A percentile compares a stretch with the other conserved stretches of the same genome.
These are phyloP conservation scores for Botryotinia narcissicola DNA, from an alignment of 2,329 filamentous ascomycete genomes.

Conservation along the genomic window DNA sequence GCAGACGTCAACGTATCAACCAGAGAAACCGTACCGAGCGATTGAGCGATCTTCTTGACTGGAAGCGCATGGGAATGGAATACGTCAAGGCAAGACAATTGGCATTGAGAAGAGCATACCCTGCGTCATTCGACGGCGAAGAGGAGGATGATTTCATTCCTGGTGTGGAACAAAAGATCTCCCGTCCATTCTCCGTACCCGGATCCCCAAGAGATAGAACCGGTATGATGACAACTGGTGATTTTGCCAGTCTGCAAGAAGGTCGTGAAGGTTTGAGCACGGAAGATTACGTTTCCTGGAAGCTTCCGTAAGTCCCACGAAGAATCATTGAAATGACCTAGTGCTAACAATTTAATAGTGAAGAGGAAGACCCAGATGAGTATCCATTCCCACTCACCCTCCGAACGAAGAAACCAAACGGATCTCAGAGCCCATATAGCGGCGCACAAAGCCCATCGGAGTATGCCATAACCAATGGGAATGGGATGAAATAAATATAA, in stretches of 20 bases:
- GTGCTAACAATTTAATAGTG: conserved; percentile 50
- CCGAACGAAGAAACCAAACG: conserved; percentile 43
- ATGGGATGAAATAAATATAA: conserved; percentile 22
- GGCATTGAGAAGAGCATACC: conserved; percentile 87
- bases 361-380: conserved; percentile 87
- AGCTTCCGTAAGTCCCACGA: conserved; percentile 76
- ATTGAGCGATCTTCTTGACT: conserved; percentile 90
- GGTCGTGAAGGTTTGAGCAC: conserved; percentile 89
- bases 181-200: conserved; percentile 87
- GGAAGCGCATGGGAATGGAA: conserved; percentile 99
- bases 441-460: conserved; percentile 37
- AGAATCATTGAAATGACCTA: neutral
- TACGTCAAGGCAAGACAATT: conserved; percentile 97
- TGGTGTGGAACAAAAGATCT: conserved; percentile 91
- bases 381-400: conserved; percentile 70
- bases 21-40: conserved; percentile 96
- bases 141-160: conserved; percentile 89
- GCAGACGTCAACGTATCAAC: conserved; percentile 94
- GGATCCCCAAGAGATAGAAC: conserved; percentile 86
- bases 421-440: conserved; percentile 35
- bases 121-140: conserved; percentile 74
- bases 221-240: conserved; percentile 98
- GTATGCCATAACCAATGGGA: conserved; percentile 33
- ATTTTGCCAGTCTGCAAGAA: conserved; percentile 95
- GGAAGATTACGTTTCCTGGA: conserved; percentile 98